Evolutionary conservation across 345 rosid genomes (phyloP).

Genomic region (Eucalyptus lansdowneana): DNA sequence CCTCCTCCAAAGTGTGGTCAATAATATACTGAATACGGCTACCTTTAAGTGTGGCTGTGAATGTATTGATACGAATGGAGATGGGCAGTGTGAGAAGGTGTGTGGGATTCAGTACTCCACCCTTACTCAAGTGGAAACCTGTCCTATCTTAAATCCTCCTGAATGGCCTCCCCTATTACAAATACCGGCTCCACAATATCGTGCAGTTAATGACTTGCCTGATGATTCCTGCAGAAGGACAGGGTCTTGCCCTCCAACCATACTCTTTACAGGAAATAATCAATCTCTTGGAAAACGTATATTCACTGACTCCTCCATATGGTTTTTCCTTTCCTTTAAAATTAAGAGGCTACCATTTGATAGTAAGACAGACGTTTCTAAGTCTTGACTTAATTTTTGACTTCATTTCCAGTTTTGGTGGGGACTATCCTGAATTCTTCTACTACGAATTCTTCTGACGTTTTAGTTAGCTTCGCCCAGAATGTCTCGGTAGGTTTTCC

Average conservation of each 20-base stretch:
- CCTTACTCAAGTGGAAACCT: slow-evolving; percentile 27
- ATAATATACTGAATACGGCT: slow-evolving; percentile 8
- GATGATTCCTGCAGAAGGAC: slow-evolving; percentile 50
- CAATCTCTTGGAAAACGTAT: slow-evolving; percentile 56
- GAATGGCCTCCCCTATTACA: slow-evolving; percentile 79
- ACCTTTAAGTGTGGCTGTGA: slow-evolving; percentile 43
- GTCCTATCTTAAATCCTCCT: slow-evolving; percentile 53
- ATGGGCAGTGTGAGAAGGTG: background rate
- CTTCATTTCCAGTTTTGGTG: slow-evolving; percentile 30
- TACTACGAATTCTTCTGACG: slow-evolving; percentile 24
- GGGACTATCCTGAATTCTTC: slow-evolving; percentile 24
- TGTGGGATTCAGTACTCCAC: slow-evolving; percentile 61
- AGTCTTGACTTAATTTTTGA: background rate
- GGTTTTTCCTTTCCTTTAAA: background rate
- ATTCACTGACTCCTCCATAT: background rate
- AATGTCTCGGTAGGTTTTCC: slow-evolving; percentile 34
- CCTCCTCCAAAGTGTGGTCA: slow-evolving; percentile 28
- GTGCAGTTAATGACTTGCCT: slow-evolving; percentile 53
- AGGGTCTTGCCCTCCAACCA: slow-evolving; percentile 63
- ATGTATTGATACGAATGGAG: slow-evolving; percentile 17
- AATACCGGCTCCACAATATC: slow-evolving; percentile 47
- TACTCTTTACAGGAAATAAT: slow-evolving; percentile 66
- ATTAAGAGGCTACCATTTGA: background rate
- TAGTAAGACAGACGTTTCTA: background rate
- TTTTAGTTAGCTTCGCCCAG: slow-evolving; percentile 18